phyloP scores from a whole-genome alignment of 1,284 basidiomycete genomes.

The Baeospora myosura region DNA sequence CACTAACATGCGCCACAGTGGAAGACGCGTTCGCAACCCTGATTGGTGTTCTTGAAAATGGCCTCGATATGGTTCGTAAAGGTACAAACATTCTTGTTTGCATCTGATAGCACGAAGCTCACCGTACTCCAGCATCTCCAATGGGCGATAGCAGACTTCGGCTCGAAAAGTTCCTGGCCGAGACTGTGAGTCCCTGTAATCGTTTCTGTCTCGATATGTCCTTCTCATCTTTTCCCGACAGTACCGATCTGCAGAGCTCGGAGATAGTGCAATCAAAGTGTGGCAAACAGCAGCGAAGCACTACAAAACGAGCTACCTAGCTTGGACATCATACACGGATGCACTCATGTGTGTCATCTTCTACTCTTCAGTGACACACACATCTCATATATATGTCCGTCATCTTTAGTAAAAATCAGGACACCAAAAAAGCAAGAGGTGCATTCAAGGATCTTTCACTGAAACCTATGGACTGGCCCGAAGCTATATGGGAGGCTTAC shows the following conservation, averaged over 20 bases:
- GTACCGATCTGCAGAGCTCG: conserved; percentile 39
- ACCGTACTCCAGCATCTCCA: conserved; percentile 31
- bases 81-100: conserved; percentile 27
- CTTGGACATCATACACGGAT: conserved; percentile 65
- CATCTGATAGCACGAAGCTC: not conserved
- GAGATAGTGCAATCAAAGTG: conserved; percentile 47
- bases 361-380: not conserved
- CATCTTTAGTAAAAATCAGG: conserved; percentile 39
- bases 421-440: conserved; percentile 54
- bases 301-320: conserved; percentile 63
- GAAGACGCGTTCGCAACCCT: conserved; percentile 44
- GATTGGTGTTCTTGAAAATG: conserved; percentile 51
- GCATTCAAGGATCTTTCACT: conserved; percentile 58
- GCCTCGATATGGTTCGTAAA: conserved; percentile 50
- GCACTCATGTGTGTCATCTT: conserved; percentile 47
- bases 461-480: conserved; percentile 85
- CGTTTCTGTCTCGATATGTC: too few relatives aligned
- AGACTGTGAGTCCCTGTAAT: conserved; percentile 47
- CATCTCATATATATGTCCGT: conserved; percentile 1
- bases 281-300: conserved; percentile 61
- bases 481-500: conserved; percentile 87
- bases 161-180: conserved; percentile 75
- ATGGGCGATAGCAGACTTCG: conserved; percentile 52
- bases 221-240: conserved; percentile 23
- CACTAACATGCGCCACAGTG: conserved; percentile 5